Conservation (phyloP, 345 rosid genomes). For the Citrus mangshanensis region DNA sequence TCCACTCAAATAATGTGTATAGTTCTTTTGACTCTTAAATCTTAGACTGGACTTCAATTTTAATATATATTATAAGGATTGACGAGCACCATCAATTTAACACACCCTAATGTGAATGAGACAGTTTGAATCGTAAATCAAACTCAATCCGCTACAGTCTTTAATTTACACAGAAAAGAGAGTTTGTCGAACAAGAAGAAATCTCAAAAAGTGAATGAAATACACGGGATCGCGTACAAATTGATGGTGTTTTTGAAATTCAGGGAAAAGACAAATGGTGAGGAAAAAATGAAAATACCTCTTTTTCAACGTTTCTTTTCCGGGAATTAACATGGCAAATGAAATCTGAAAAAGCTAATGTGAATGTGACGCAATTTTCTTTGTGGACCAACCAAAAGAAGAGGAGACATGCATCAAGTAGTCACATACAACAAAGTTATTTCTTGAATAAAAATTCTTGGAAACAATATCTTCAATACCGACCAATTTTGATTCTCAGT, state of each 20-base stretch:
- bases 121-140: no score
- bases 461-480: background rate
- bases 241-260: background rate
- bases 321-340: background rate
- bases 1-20: no score
- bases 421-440: background rate
- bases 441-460: background rate
- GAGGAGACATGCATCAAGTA: no score
- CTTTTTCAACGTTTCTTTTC: background rate
- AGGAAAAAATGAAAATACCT: background rate
- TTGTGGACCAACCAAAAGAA: background rate
- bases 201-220: background rate
- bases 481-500: background rate
- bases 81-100: no score
- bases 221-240: background rate
- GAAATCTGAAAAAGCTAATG: background rate
- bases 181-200: background rate
- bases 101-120: no score
- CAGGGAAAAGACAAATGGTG: background rate
- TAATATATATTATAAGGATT: no score
- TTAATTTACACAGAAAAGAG: no score
- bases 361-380: constrained; percentile 9
- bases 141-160: no score
- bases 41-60: no score
- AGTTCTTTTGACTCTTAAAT: no score